Percentiles rank a stretch among this genome's conserved stretches.
Evolutionary conservation across 768 basidiomycete species (phyloP).

Genomic region (Lanmaoa rubissima): DNA sequence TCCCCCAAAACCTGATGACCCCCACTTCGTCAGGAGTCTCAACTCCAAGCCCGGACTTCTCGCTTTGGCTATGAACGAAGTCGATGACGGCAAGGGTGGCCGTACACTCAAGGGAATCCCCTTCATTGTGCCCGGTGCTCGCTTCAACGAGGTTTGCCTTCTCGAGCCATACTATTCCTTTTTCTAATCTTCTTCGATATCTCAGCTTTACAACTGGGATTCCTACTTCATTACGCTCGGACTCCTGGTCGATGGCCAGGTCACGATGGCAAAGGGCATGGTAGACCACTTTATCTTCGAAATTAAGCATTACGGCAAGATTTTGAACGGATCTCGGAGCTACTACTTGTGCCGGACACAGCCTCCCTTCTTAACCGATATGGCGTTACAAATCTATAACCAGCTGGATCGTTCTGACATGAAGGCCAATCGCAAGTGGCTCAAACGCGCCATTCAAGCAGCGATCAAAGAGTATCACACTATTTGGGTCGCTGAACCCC

Average conservation of each 20-base stretch:
- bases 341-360: constrained; percentile 95
- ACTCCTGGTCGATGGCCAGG: constrained; percentile 90
- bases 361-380: constrained; percentile 97
- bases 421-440: constrained; percentile 79
- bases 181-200: constrained; percentile 5
- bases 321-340: constrained; percentile 93
- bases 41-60: constrained; percentile 94
- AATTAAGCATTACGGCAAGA: constrained; percentile 97
- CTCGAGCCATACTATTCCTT: not conserved
- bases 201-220: constrained; percentile 91
- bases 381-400: constrained; percentile 97
- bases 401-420: constrained; percentile 86
- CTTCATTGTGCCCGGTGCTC: constrained; percentile 95
- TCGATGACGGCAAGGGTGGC: constrained; percentile 74
- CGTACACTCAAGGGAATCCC: constrained; percentile 90
- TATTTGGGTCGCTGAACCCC: constrained; percentile 93
- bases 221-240: constrained; percentile 94
- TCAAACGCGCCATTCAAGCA: constrained; percentile 93
- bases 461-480: constrained; percentile 99
- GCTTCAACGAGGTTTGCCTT: constrained; percentile 83
- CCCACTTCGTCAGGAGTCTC: constrained; percentile 84
- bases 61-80: constrained; percentile 93
- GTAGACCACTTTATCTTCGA: constrained; percentile 99
- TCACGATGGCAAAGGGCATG: constrained; percentile 95
- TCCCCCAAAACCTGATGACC: constrained; percentile 84